These are phyloP conservation scores for Pezicula radicicola DNA, from an alignment of 2,329 filamentous ascomycete genomes.

Conservation along the genomic window DNA sequence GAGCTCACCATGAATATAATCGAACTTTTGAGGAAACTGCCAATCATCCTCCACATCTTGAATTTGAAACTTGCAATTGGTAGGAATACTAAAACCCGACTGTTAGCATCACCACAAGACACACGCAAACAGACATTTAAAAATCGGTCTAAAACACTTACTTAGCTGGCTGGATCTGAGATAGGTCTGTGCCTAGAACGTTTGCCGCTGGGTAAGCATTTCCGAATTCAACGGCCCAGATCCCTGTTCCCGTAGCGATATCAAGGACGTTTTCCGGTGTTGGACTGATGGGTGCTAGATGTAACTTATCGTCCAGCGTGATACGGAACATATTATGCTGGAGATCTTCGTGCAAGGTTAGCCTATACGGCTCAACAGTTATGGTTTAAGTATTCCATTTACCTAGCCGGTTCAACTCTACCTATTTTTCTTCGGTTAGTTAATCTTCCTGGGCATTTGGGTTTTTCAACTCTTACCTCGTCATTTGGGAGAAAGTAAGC, in stretches of 20 bases:
- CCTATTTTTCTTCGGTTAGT: not conserved
- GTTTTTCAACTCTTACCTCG: not conserved
- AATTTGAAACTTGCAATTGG: conserved; percentile 37
- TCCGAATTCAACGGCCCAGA: conserved; percentile 5
- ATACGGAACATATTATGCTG: conserved; percentile 5
- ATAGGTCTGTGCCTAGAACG: conserved; percentile 57
- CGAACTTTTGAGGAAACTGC: conserved; percentile 43
- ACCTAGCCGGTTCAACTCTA: conserved; percentile 2
- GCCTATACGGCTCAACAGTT: not conserved
- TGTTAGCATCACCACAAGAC: too few relatives aligned
- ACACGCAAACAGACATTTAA: too few relatives aligned
- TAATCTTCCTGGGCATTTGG: not conserved
- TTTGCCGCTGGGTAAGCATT: conserved; percentile 47
- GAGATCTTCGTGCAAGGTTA: not conserved
- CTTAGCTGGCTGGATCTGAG: conserved; percentile 55
- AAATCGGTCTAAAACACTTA: conserved; percentile 32
- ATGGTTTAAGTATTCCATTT: too few relatives aligned
- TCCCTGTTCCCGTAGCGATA: conserved; percentile 5
- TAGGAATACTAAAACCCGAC: too few relatives aligned
- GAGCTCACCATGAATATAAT: conserved; percentile 39
- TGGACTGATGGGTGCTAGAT: conserved; percentile 14
- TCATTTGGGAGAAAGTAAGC: conserved; percentile 7
- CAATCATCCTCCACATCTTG: conserved; percentile 48
- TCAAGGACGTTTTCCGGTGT: conserved; percentile 30
- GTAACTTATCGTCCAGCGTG: not conserved